phyloP scores from a whole-genome alignment of 805 yeast genomes.

The Wickerhamomyces chaumierensis region DNA sequence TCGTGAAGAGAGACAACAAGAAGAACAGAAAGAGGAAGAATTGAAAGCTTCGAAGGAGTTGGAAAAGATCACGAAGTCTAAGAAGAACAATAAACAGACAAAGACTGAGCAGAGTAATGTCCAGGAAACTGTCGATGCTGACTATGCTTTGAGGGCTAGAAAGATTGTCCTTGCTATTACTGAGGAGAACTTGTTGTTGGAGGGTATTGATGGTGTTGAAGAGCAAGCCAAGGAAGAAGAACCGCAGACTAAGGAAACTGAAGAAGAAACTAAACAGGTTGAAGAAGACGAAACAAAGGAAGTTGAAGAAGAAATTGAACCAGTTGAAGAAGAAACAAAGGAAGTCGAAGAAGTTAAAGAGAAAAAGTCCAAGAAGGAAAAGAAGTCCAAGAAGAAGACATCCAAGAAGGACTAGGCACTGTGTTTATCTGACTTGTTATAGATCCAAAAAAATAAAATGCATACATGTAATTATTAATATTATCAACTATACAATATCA shows the following conservation, averaged over 20 bases:
- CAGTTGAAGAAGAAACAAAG: slow-evolving; percentile 1
- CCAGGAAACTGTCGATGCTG: slow-evolving; percentile 20
- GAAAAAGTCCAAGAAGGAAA: slow-evolving; percentile 6
- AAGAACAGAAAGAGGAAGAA: slow-evolving; percentile 1
- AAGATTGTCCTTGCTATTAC: slow-evolving; percentile 12
- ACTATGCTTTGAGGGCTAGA: slow-evolving; percentile 18
- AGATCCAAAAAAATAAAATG: no score
- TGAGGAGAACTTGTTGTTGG: slow-evolving; percentile 9
- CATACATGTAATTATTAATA: no score
- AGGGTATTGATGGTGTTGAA: slow-evolving; percentile 15
- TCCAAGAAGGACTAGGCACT: background rate
- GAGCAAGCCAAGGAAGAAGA: slow-evolving; percentile 5
- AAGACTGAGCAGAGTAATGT: slow-evolving; percentile 7
- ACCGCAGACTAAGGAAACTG: background rate
- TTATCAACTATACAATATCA: no score
- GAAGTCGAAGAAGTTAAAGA: slow-evolving; percentile 1
- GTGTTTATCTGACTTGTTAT: no score
- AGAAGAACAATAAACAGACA: slow-evolving; percentile 5
- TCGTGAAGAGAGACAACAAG: slow-evolving; percentile 1
- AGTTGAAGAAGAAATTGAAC: slow-evolving; percentile 5
- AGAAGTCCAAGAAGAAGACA: slow-evolving; percentile 8
- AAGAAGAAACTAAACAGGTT: background rate
- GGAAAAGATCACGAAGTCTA: background rate
- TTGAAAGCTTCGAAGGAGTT: background rate
- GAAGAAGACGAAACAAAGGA: slow-evolving; percentile 4